These are phyloP conservation scores for Chytridium lagenaria DNA, from an alignment of 371 early-diverging fungal genomes.

Conservation along the genomic window DNA sequence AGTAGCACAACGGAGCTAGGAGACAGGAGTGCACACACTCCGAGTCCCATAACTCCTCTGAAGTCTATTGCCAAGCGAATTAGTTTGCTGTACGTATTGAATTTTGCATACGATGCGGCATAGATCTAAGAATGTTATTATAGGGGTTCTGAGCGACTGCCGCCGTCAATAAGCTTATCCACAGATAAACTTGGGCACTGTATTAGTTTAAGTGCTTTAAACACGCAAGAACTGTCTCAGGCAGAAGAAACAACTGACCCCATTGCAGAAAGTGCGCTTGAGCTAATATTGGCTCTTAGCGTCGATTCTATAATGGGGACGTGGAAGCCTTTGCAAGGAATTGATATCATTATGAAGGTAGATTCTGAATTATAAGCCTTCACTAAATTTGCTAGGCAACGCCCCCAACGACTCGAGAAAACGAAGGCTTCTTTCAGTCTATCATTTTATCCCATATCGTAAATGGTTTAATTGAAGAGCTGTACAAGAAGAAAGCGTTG, in stretches of 20 bases:
- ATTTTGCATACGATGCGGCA: too few species aligned
- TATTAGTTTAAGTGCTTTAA: neutral
- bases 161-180: conserved; percentile 7
- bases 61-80: neutral
- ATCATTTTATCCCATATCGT: conserved; percentile 30
- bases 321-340: conserved; percentile 30
- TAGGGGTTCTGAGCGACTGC: neutral
- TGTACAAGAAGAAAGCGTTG: conserved; percentile 16
- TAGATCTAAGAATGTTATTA: neutral
- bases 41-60: neutral
- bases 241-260: neutral
- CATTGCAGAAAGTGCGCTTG: conserved; percentile 1
- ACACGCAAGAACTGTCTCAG: neutral
- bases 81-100: neutral
- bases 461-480: conserved; percentile 11
- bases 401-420: conserved; percentile 23
- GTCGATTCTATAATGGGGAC: conserved; percentile 38
- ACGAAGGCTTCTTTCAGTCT: conserved; percentile 20
- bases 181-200: conserved; percentile 9
- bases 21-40: neutral
- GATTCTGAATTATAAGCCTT: conserved; percentile 4
- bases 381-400: conserved; percentile 6
- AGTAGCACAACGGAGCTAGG: neutral
- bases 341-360: conserved; percentile 34
- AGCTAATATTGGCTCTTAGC: conserved; percentile 27